Conservation (phyloP, 768 basidiomycete genomes). For the Rhodotorula taiwanensis region DNA sequence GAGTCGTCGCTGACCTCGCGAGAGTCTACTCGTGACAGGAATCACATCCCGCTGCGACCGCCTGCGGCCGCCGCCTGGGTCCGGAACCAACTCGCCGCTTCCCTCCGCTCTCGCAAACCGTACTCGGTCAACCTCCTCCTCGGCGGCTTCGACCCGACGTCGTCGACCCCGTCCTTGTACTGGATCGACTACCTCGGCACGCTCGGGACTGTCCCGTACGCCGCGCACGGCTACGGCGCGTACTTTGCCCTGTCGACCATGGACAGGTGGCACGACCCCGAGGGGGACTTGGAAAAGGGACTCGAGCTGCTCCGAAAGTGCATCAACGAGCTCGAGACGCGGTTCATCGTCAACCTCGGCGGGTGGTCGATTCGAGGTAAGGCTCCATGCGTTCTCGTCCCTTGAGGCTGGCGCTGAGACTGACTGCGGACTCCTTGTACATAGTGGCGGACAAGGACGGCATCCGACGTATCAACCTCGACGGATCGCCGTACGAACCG, state of each 20-base stretch:
- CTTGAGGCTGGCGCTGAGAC: not conserved
- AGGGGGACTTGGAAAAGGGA: constrained; percentile 76
- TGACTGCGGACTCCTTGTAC: not conserved
- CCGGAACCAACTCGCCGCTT: constrained; percentile 78
- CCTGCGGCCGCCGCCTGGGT: constrained; percentile 92
- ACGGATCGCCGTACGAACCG: constrained; percentile 7
- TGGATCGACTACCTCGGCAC: constrained; percentile 98
- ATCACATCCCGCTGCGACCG: constrained; percentile 80
- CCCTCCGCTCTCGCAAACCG: constrained; percentile 75
- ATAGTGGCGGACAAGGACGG: constrained; percentile 37
- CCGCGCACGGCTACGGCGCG: constrained; percentile 87
- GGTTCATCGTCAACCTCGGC: constrained; percentile 43
- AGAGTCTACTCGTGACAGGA: constrained; percentile 44
- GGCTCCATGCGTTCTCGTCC: not conserved
- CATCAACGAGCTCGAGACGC: constrained; percentile 77
- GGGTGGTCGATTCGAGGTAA: constrained; percentile 30
- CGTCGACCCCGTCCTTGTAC: constrained; percentile 65
- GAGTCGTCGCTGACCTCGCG: not conserved
- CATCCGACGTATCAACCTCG: constrained; percentile 32
- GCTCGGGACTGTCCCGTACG: constrained; percentile 78
- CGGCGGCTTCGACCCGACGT: constrained; percentile 79
- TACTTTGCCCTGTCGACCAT: constrained; percentile 88
- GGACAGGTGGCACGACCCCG: constrained; percentile 88
- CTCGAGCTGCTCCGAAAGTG: constrained; percentile 75
- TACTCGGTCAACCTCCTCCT: constrained; percentile 89